Evolutionary conservation across 345 rosid species (phyloP).

Genomic region (Crucihimalaya himalaica): DNA sequence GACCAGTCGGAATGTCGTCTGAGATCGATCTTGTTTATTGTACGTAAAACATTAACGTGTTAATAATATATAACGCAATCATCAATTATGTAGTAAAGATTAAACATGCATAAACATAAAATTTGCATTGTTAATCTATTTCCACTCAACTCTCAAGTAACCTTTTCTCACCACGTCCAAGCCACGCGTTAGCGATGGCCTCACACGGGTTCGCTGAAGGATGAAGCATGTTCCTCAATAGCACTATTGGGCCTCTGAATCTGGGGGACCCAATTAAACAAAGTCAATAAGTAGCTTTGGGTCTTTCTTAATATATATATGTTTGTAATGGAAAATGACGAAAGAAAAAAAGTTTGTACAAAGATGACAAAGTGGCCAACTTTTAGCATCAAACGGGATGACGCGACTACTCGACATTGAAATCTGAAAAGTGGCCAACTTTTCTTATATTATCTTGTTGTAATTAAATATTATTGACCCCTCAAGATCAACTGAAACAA

Average conservation of each 20-base stretch:
- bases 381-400: constrained; percentile 35
- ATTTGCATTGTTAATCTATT: background rate
- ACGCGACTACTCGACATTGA: constrained; percentile 69
- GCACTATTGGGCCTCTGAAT: background rate
- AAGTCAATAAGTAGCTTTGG: background rate
- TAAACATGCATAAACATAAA: background rate
- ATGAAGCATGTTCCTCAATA: constrained; percentile 4
- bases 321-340: background rate
- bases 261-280: background rate
- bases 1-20: too few species aligned
- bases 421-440: too few species aligned
- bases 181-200: background rate
- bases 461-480: constrained; percentile 19
- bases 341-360: background rate
- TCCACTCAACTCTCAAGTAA: background rate
- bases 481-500: constrained; percentile 25
- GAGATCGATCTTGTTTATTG: too few species aligned
- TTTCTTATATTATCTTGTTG: background rate
- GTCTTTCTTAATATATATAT: background rate
- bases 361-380: constrained; percentile 38
- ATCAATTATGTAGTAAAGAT: background rate
- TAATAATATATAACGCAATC: background rate
- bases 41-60: background rate
- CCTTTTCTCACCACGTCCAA: background rate
- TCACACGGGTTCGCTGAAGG: background rate